Base-by-base conservation (phyloP, 2,329 filamentous ascomycete species). In the Stagonosporopsis chrysanthemi region DNA sequence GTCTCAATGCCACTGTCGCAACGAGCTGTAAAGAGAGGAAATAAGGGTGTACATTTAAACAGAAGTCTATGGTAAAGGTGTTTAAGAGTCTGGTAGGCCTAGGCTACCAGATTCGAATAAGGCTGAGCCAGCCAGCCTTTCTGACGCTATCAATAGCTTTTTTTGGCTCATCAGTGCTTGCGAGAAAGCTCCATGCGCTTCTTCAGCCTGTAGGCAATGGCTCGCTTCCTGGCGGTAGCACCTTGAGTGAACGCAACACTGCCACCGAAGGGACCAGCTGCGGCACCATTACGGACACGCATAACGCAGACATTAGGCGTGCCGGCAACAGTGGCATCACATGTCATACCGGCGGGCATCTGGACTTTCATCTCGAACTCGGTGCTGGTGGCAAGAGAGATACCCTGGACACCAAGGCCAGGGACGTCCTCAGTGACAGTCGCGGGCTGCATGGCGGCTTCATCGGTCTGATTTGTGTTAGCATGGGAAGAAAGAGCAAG, bases 321-420 rank as follows among this genome's bases (percentile, higher is more conserved):
- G 15, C 84, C 86, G 42, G 80, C 87, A 15, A 85, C 84, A 26
- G 79, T 81, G 52, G 80, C 88, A 40, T 85, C 82, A 72, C 88
- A 90, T 33, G 85, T 88, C 86, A 88, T 89, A 46, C 87, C 88
- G 15, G 77, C 78, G 8, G 88, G 87, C 84, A 90, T 88, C 76
- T 87, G 80, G 47, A 89, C 82, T 52, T 81, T 82, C 70, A 90
- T 77, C 29, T 83, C 82, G 77, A 88, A 90, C 63, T 90, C 87
- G 68, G 82, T 87, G 57, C 81, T 83, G 33, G 72, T 75, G 40
- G 86, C 84, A 19, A 81, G 78, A 2, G 86, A 88, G 43, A 88
- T 77, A 49, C 87, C 87, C 35, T 78, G 78, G 60, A 87, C 79
- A 54, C 77, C 77, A 26, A 83, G 69, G 47, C 87, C 87, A 28